These are phyloP conservation scores for Drosera spatulata DNA, from an alignment of 179 eudicot species.

Conservation along the genomic window DNA sequence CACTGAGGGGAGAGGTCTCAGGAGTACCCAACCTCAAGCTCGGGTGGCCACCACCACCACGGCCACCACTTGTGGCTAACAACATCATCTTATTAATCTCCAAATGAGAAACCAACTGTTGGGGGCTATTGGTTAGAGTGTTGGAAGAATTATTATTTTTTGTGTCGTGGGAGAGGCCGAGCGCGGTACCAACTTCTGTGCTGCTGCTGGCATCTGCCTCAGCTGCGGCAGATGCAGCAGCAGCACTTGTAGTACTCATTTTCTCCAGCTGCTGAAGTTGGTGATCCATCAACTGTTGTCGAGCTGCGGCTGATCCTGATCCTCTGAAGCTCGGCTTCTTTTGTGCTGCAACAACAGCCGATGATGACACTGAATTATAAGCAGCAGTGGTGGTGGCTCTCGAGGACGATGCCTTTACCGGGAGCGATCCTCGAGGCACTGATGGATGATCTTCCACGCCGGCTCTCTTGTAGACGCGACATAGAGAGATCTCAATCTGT, in stretches of 20 bases:
- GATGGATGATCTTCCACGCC: conserved; percentile 80
- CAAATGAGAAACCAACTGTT: neutral
- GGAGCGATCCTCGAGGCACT: conserved; percentile 32
- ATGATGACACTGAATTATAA: neutral
- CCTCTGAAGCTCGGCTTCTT: neutral
- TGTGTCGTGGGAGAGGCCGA: conserved; percentile 33
- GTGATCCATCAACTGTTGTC: conserved; percentile 4
- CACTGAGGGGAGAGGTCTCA: no score
- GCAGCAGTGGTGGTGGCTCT: conserved; percentile 16
- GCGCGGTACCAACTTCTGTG: conserved; percentile 41
- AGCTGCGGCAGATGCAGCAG: conserved; percentile 4
- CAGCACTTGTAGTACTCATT: conserved; percentile 19
- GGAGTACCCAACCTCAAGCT: no score
- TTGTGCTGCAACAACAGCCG: no score
- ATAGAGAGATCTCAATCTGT: conserved; percentile 83
- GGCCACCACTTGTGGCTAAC: neutral
- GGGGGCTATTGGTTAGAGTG: conserved; percentile 3
- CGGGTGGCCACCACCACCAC: no score
- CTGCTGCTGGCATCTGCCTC: conserved; percentile 53
- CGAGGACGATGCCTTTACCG: conserved; percentile 32
- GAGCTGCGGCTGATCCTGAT: conserved; percentile 1
- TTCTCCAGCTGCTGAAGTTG: conserved; percentile 20
- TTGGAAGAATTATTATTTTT: conserved; percentile 7
- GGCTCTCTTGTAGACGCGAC: conserved; percentile 82
- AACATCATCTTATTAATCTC: neutral